Conservation (phyloP, 1,284 basidiomycete genomes). For the Anthracocystis panici-leucophaei region DNA sequence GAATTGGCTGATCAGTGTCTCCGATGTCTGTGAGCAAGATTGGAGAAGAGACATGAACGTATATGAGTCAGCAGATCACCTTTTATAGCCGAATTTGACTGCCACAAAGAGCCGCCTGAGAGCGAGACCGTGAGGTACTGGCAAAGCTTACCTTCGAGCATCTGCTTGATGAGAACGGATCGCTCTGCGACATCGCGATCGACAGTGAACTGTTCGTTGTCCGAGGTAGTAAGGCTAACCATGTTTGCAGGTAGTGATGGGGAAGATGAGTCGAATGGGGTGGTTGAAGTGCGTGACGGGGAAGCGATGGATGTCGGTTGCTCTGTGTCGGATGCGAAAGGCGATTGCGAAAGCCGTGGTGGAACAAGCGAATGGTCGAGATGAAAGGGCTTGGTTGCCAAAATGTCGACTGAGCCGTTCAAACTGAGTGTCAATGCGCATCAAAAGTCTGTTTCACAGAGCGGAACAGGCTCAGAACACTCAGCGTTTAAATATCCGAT, state of each 20-base stretch:
- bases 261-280: background rate
- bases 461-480: background rate
- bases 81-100: background rate
- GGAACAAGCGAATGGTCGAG: conserved; percentile 5
- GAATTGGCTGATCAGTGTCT: conserved; percentile 80
- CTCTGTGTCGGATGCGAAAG: background rate
- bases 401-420: conserved; percentile 21
- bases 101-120: background rate
- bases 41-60: background rate
- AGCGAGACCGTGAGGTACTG: background rate
- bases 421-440: conserved; percentile 27
- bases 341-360: background rate
- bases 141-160: conserved; percentile 89
- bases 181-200: conserved; percentile 95
- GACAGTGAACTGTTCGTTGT: conserved; percentile 93
- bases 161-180: conserved; percentile 97
- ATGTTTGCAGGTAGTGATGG: conserved; percentile 24
- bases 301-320: background rate
- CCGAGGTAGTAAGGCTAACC: conserved; percentile 76
- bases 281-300: background rate
- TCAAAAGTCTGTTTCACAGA: background rate
- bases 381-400: background rate
- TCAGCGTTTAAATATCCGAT: background rate
- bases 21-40: conserved; percentile 56
- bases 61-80: background rate